Conservation (phyloP, 2,329 filamentous ascomycete species). For the Drechslerella dactyloides region DNA sequence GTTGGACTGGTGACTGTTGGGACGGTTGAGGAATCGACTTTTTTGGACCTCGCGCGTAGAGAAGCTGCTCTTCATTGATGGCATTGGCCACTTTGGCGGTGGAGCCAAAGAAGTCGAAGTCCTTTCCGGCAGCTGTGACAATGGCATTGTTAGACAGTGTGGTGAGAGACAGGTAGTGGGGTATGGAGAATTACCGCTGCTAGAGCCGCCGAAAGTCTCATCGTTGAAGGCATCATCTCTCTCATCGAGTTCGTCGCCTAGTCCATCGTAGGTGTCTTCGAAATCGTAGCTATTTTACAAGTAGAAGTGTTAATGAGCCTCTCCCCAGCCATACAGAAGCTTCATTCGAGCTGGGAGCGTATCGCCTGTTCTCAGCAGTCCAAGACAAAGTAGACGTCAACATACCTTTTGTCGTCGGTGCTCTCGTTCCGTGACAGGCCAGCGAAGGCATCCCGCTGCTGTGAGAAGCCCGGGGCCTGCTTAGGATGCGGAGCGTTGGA, state of each 20-base stretch:
- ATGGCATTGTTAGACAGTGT: slow-evolving; percentile 8
- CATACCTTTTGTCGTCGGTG: slow-evolving; percentile 62
- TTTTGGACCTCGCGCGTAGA: slow-evolving; percentile 71
- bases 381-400: slow-evolving; percentile 57
- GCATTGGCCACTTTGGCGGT: slow-evolving; percentile 85
- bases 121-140: slow-evolving; percentile 67
- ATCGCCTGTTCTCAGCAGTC: slow-evolving; percentile 58
- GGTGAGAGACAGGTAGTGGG: not conserved
- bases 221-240: slow-evolving; percentile 94
- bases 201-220: slow-evolving; percentile 78
- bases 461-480: slow-evolving; percentile 79
- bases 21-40: slow-evolving; percentile 63
- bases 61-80: slow-evolving; percentile 87
- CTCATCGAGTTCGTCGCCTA: slow-evolving; percentile 89
- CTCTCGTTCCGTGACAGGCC: slow-evolving; percentile 72
- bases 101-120: slow-evolving; percentile 96
- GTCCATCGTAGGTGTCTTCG: slow-evolving; percentile 94
- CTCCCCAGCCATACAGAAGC: too few species aligned
- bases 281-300: slow-evolving; percentile 75
- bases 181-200: slow-evolving; percentile 58
- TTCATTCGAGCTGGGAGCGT: not conserved
- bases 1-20: slow-evolving; percentile 57
- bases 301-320: slow-evolving; percentile 54
- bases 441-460: slow-evolving; percentile 84
- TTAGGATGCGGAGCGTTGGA: slow-evolving; percentile 64